Percentiles rank a stretch among this genome's conserved stretches.
Conservation (phyloP, 2,329 filamentous ascomycete genomes). For the Diaporthe vaccinii region DNA sequence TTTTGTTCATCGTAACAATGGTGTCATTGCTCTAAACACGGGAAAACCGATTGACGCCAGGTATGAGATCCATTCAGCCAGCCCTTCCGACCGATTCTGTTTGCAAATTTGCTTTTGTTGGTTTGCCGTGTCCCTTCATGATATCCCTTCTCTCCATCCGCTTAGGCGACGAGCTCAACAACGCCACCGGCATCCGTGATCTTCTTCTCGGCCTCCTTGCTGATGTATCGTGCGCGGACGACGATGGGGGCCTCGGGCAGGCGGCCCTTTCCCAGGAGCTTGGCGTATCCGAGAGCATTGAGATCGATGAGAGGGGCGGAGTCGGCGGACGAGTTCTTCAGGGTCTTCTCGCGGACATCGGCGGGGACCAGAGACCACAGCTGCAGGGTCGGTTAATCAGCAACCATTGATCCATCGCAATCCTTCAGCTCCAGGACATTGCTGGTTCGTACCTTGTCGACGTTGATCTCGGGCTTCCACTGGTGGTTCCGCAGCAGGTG, state of each 20-base stretch:
- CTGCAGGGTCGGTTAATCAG: slow-evolving; percentile 60
- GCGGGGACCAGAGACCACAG: slow-evolving; percentile 95
- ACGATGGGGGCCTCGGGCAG: slow-evolving; percentile 93
- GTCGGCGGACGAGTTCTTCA: slow-evolving; percentile 83
- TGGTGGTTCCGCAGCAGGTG: slow-evolving; percentile 95
- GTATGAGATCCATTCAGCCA: slow-evolving; percentile 42
- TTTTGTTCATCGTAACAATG: slow-evolving; percentile 42
- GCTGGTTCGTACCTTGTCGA: slow-evolving; percentile 85
- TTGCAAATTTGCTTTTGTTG: slow-evolving; percentile 36
- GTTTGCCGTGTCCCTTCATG: slow-evolving; percentile 36
- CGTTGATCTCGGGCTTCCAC: slow-evolving; percentile 99
- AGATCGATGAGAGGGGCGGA: slow-evolving; percentile 98
- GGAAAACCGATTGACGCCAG: slow-evolving; percentile 41
- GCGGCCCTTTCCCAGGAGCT: slow-evolving; percentile 98
- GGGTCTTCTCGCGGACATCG: slow-evolving; percentile 94
- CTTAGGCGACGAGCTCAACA: slow-evolving; percentile 93
- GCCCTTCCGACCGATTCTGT: slow-evolving; percentile 41
- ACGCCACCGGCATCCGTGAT: slow-evolving; percentile 98
- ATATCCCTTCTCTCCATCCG: neutral
- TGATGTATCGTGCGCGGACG: slow-evolving; percentile 95
- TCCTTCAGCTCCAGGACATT: neutral
- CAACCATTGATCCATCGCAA: slow-evolving; percentile 42
- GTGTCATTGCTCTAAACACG: slow-evolving; percentile 42
- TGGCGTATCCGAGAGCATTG: slow-evolving; percentile 96
- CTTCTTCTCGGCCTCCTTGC: slow-evolving; percentile 97